Percentiles rank a stretch among this genome's conserved stretches.
Conservation (phyloP, 495 filamentous ascomycete genomes). For the Bombardia bombarda region DNA sequence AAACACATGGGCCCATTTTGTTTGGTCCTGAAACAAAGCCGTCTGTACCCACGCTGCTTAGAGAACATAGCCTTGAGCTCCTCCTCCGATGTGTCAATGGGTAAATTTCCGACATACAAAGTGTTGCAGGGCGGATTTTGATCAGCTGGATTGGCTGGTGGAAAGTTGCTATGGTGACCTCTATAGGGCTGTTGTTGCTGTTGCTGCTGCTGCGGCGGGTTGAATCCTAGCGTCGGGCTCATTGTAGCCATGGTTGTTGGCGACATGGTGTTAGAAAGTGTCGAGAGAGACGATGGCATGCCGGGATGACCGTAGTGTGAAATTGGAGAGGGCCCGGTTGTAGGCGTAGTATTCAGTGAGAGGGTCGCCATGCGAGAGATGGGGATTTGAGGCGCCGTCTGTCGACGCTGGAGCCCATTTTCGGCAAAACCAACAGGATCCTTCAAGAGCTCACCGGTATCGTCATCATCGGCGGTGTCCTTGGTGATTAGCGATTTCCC, state of each 20-base stretch:
- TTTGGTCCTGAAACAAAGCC: constrained; percentile 95
- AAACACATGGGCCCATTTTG: constrained; percentile 99
- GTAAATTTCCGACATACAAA: constrained; percentile 92
- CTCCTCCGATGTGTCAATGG: constrained; percentile 89
- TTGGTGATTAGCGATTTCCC: constrained; percentile 83
- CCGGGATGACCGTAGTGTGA: constrained; percentile 42
- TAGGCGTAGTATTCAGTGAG: constrained; percentile 57
- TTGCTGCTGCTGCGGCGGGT: too few relatives aligned
- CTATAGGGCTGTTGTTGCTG: constrained; percentile 57
- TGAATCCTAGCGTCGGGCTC: constrained; percentile 29
- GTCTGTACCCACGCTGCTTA: constrained; percentile 91
- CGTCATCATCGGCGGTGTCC: constrained; percentile 69
- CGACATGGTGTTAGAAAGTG: constrained; percentile 52
- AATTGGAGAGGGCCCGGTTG: constrained; percentile 37
- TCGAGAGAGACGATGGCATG: constrained; percentile 32
- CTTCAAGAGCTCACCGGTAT: constrained; percentile 75
- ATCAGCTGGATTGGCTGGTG: constrained; percentile 90
- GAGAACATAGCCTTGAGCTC: constrained; percentile 93
- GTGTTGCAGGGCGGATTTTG: constrained; percentile 98
- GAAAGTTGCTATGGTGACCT: constrained; percentile 63
- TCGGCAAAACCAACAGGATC: constrained; percentile 80
- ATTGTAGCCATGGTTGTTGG: constrained; percentile 40
- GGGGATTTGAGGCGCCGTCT: constrained; percentile 69
- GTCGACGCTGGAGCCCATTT: constrained; percentile 59
- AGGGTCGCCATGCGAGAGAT: constrained; percentile 63